Evolutionary conservation across 108 stramenopile species (phyloP), one percentile per base, ranked within the genome.

Genomic region (Aurantiochytrium sp.): DNA sequence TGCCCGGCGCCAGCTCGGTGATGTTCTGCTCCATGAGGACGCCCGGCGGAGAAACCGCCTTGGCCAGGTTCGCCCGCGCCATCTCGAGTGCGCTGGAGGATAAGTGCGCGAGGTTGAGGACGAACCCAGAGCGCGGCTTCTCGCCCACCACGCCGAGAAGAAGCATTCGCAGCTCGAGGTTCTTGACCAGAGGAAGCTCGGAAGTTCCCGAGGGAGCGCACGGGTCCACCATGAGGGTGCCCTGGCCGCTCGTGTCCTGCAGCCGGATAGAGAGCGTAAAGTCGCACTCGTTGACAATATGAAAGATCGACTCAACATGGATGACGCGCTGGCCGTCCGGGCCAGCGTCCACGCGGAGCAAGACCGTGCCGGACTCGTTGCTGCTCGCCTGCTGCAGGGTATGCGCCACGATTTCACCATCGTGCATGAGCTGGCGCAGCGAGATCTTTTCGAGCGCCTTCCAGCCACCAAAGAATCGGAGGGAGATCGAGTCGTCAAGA

Each of bases 401-500:
- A 19, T 65, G 59, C 32, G 59, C 27, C 32, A 65, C 34, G 4
- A 65, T 65, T 4, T 65, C 59, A 17, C 59, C 59, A 30, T 65
- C 3, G 34, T 65, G 59, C 59, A 65, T 34, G 59, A 65, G 59
- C 73, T 81, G 73, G 6, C 42, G 42, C n/a, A 81, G 42, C 27
- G 73, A 81, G 2, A 81, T 41, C 6, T 24, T 15, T 48, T 48
- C 45, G 17, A 81, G 73, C 6, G 45, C 42, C 30, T 81, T 41
- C 73, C 73, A 81, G 39, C 73, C 73, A 27, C 73, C 73, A 48
- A 81, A 81, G 34, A 65, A 34, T 24, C 59, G 59, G 19, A 65
- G 59, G 12, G 59, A 65, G 30, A 81, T 17, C 15, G 73, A 6
- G 17, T 48, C 73, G 32, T 81, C 73, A 48, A 1, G 12, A 12